phyloP scores from a whole-genome alignment of 2,329 filamentous ascomycete genomes.

The Ophiobolus disseminans region DNA sequence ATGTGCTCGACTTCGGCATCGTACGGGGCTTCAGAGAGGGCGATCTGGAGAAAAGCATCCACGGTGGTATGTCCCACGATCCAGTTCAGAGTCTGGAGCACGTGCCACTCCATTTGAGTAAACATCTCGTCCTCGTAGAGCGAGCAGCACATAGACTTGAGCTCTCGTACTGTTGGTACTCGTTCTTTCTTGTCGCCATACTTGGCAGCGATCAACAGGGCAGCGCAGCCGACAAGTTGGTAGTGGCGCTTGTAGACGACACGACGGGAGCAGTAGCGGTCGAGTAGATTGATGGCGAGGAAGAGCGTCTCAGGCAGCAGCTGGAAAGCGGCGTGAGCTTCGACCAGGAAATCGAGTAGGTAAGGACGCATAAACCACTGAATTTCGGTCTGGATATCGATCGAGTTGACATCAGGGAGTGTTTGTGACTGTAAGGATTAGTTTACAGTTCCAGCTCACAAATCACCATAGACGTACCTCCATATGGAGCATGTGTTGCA shows the following conservation, averaged over 20 bases:
- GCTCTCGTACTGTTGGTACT: conserved; percentile 94
- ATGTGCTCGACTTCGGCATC: conserved; percentile 93
- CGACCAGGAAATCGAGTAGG: conserved; percentile 95
- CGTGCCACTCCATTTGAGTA: conserved; percentile 99
- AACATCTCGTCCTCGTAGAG: conserved; percentile 99
- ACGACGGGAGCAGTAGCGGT: conserved; percentile 95
- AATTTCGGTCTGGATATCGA: conserved; percentile 98
- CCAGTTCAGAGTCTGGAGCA: conserved; percentile 97
- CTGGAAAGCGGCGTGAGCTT: conserved; percentile 94
- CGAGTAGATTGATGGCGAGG: conserved; percentile 93
- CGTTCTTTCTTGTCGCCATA: conserved; percentile 99
- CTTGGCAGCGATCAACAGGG: conserved; percentile 95
- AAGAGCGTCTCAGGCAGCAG: conserved; percentile 94
- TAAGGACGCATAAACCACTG: conserved; percentile 99
- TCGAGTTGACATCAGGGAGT: conserved; percentile 92
- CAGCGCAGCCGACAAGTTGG: conserved; percentile 94
- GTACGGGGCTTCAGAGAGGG: conserved; percentile 75
- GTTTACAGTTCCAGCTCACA: conserved; percentile 16
- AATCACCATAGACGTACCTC: conserved; percentile 64
- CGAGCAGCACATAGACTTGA: conserved; percentile 99
- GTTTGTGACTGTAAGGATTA: conserved; percentile 71
- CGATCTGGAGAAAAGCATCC: conserved; percentile 89
- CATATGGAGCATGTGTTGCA: conserved; percentile 95
- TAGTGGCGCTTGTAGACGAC: conserved; percentile 99
- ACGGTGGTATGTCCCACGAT: conserved; percentile 94